Evolutionary conservation across 2,329 filamentous ascomycete species (phyloP).

Genomic region (Colletotrichum endophyticum): DNA sequence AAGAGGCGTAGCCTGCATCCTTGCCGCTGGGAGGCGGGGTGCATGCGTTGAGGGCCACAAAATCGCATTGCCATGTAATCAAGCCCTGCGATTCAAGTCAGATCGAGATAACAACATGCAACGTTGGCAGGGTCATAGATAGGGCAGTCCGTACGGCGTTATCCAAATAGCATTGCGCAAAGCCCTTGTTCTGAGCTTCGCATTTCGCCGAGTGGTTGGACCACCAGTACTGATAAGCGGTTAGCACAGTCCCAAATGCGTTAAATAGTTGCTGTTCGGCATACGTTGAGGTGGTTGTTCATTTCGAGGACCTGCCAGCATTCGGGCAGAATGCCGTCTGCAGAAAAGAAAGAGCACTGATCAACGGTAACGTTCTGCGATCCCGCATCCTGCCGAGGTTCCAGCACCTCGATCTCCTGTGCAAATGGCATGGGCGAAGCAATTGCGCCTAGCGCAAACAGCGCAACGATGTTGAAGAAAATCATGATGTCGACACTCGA

Average conservation of each 20-base stretch:
- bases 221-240: background rate
- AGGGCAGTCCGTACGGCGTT: background rate
- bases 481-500: background rate
- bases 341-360: background rate
- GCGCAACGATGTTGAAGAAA: background rate
- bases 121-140: background rate
- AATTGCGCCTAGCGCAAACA: background rate
- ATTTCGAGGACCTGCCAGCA: background rate
- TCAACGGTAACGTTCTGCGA: background rate
- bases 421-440: background rate
- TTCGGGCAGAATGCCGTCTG: background rate
- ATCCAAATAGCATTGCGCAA: background rate
- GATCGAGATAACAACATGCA: background rate
- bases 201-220: background rate
- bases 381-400: background rate
- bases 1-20: background rate
- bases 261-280: background rate
- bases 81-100: background rate
- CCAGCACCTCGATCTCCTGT: background rate
- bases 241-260: background rate
- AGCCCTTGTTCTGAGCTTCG: background rate
- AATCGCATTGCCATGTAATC: slow-evolving; percentile 5
- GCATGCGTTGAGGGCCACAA: background rate
- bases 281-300: background rate
- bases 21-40: slow-evolving; percentile 1